Percentiles rank a stretch among this genome's conserved stretches.
Evolutionary conservation across 768 basidiomycete species (phyloP).

Genomic region (Mycena albidolilacea): DNA sequence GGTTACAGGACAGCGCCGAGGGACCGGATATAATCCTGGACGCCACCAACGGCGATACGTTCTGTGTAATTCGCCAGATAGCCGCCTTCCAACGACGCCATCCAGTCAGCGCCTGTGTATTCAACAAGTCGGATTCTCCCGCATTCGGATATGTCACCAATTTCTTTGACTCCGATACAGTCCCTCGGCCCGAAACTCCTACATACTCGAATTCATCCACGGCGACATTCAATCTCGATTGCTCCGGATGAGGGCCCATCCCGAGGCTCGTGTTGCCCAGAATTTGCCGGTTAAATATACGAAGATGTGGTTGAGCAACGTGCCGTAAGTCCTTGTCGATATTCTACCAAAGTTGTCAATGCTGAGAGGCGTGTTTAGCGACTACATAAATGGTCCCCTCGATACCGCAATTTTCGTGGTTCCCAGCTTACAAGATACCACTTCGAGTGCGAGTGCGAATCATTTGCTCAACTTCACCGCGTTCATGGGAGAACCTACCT

Average conservation of each 20-base stretch:
- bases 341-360: neutral
- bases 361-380: neutral
- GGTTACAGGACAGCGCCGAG: no score
- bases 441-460: conserved; percentile 13
- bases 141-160: neutral
- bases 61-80: neutral
- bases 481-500: neutral
- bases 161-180: neutral
- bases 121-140: neutral
- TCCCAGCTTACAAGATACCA: conserved; percentile 4
- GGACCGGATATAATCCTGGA: neutral
- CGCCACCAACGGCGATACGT: neutral
- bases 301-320: conserved; percentile 13
- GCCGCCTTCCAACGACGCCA: neutral
- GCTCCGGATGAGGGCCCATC: neutral
- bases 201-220: conserved; percentile 14
- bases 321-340: neutral
- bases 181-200: neutral
- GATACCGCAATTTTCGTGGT: neutral
- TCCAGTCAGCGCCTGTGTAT: neutral
- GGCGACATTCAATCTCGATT: neutral
- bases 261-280: neutral
- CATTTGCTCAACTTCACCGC: conserved; percentile 13
- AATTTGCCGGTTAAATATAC: conserved; percentile 1
- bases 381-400: conserved; percentile 8